phyloP scores from a whole-genome alignment of 495 filamentous ascomycete species.

The Penicillium lividum region DNA sequence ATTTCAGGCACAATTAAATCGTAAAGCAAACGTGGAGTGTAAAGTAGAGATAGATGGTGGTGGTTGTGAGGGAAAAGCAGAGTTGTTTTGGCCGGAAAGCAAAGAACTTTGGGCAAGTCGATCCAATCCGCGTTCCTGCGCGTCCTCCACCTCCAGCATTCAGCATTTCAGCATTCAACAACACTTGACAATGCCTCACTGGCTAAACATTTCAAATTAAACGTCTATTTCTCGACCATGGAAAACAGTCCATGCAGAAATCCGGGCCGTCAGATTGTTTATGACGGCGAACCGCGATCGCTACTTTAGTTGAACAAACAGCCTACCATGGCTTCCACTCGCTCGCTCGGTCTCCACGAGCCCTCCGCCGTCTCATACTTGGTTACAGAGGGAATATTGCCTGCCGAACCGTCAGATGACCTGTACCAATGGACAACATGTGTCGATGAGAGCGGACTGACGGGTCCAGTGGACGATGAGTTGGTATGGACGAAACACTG shows the following conservation, averaged over 20 bases:
- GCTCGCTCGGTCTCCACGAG: conserved; percentile 83
- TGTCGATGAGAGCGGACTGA: conserved; percentile 43
- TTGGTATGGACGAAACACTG: conserved; percentile 78
- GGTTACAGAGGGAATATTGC: conserved; percentile 76
- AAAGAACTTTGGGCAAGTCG: conserved; percentile 19
- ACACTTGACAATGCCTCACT: conserved; percentile 4
- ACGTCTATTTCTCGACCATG: neutral
- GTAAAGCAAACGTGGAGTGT: neutral
- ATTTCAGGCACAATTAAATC: neutral
- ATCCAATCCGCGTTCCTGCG: conserved; percentile 34
- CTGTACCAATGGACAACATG: conserved; percentile 71
- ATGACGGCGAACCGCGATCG: conserved; percentile 24
- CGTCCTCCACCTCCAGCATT: conserved; percentile 22
- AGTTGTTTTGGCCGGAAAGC: conserved; percentile 31
- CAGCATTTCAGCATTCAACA: conserved; percentile 18
- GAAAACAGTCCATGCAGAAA: conserved; percentile 17
- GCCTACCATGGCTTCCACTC: conserved; percentile 76
- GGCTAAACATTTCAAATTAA: conserved; percentile 3
- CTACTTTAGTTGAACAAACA: conserved; percentile 26
- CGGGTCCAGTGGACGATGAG: conserved; percentile 68
- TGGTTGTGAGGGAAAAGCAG: conserved; percentile 21
- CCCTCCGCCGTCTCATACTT: conserved; percentile 81
- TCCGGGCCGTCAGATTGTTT: conserved; percentile 19
- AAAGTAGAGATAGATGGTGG: conserved; percentile 11
- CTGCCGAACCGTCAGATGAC: conserved; percentile 62